Base-by-base conservation (phyloP, 345 rosid species). In the Eutrema yunnanense region DNA sequence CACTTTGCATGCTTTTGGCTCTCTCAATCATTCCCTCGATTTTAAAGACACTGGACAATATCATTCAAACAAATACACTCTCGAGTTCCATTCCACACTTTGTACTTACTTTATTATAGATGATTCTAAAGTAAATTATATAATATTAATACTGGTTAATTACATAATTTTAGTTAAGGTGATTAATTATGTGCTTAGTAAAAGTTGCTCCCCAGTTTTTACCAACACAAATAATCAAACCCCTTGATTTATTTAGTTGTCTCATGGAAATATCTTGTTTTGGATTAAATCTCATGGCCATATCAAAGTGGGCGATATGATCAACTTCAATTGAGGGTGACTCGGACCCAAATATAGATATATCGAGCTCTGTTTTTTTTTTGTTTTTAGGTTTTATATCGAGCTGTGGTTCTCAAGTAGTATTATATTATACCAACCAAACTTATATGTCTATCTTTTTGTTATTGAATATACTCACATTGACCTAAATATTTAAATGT, bases 1-100 rank as follows among this genome's bases (percentile, higher is more conserved):
- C 78, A 74, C 67, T 51, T 50, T 74, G 73, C 78, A 74, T 74
- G 78, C 78, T 74, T 66, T 67, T 51, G 73, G 62, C 32, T 48
- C 34, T 52, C 36, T 68, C 61, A 74, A 74, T 74, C 73, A 74
- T 60, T 74, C 42, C 50, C 55, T 67, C 73, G 41, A 34, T 51
- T 59, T 52, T 26, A 60, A 74, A 67, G 73, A 26, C 42, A 26
- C 42, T 26, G 63, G 73, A 74, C 73, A 74, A 4, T 60, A 67
- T 74, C 63, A 74, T 74, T 74, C 57, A 9, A 52, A 54, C 69
- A 74, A 33, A 51, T 67, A 67, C 78, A 74, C 69, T 67, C 78
- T 61, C 73, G 63, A 67, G 78, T 37, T 57, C 72, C 71, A 47
- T 65, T 56, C 34, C 66, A 57, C 60, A 73, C 44, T 73, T 30